phyloP scores from a whole-genome alignment of 164 flowering plant species.

The Annona squamosa region DNA sequence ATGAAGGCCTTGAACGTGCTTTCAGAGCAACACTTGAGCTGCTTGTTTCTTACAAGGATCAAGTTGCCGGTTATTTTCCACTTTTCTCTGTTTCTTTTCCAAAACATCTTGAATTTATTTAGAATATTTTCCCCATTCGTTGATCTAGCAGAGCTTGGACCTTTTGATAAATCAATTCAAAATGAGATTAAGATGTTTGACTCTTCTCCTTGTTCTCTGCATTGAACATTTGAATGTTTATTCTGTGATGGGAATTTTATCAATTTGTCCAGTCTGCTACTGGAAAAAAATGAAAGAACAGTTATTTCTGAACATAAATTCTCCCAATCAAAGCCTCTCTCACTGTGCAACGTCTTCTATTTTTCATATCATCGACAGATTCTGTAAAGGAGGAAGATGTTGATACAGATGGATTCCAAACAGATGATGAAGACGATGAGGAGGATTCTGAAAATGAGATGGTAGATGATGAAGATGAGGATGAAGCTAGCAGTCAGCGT shows the following conservation, averaged over 20 bases:
- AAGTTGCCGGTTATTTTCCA: constrained; percentile 33
- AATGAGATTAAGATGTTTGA: too few relatives aligned
- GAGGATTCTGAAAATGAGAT: constrained; percentile 76
- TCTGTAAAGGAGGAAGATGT: constrained; percentile 68
- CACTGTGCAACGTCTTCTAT: neutral
- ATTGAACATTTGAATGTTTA: too few relatives aligned
- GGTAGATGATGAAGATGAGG: constrained; percentile 79
- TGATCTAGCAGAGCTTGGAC: too few relatives aligned
- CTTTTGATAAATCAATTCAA: too few relatives aligned
- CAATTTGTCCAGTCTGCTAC: too few relatives aligned
- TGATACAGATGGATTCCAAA: constrained; percentile 76
- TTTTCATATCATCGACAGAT: constrained; percentile 31
- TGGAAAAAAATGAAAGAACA: too few relatives aligned
- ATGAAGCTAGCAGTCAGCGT: constrained; percentile 73
- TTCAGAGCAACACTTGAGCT: constrained; percentile 45
- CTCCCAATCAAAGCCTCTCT: neutral
- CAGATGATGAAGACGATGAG: constrained; percentile 76
- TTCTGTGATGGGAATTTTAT: too few relatives aligned
- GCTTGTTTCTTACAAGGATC: constrained; percentile 84
- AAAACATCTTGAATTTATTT: too few relatives aligned
- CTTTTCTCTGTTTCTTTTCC: too few relatives aligned
- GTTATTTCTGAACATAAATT: too few relatives aligned
- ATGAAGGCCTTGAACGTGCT: too few relatives aligned
- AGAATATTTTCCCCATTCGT: constrained; percentile 34
- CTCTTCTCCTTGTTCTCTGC: too few relatives aligned